Base-by-base conservation (phyloP, 225 moss, liverwort and hornwort species). In the Straminergon stramineum region DNA sequence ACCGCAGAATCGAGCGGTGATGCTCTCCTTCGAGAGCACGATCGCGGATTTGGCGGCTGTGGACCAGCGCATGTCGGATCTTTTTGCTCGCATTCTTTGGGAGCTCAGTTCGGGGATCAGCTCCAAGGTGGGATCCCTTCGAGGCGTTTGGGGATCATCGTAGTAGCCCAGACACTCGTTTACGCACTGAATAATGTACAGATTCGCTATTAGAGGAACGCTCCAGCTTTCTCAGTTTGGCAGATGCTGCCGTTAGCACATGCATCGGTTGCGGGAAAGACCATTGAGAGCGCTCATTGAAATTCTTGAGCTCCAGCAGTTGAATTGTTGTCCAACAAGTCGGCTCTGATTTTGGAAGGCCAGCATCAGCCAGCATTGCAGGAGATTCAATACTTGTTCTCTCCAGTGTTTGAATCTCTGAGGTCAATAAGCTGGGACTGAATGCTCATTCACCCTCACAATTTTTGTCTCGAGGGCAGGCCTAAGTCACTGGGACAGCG, bases 71-170 rank as follows among this genome's bases (percentile, higher is more conserved):
- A 91, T 96, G 95, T 96, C 99, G 75, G 97, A 99, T 84, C 93
- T 96, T 35, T 99, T 99, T 88, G 99, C 99, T 26, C 96, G 99
- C 85, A 95, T 99, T 84, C 92, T 99, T 86, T 99, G 93, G 90
- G 99, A 97, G 93, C 97, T 99, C 43, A 97, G 96, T 90, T 99
- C 99, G 53, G 96, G 97, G 81, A 96, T 94, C 83, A 96, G 91
- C 92, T 94, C 97, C 43, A 96, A 96, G 85, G 88, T 94, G 81
- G 96, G 94, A 56, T 96, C 99, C 28, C 90, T 95, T 79, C 95
- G 99, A 75, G 99, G 99, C 62, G 96, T 99, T 35, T 99, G 99
- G 99, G 97, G 99, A 51, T 99, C 96, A 53, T 96, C 95, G 84
- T 94, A 87, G 75, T 60, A 48, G 60, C 85, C 60, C 74, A 48